These are phyloP conservation scores for Coniella lustricola DNA, from an alignment of 2,329 filamentous ascomycete species.

Conservation along the genomic window DNA sequence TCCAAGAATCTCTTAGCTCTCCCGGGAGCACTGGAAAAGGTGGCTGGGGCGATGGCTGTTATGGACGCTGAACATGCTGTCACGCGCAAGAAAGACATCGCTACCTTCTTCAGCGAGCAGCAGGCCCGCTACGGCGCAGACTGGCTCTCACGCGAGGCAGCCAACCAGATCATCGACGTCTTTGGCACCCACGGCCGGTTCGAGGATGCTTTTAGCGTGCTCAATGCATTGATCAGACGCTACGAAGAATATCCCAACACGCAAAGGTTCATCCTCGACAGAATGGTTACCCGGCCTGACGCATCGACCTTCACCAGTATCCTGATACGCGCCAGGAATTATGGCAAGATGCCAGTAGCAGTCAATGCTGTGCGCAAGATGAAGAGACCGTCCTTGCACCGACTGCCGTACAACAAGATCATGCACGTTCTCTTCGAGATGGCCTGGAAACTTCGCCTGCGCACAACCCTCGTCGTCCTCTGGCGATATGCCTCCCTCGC, in stretches of 20 bases:
- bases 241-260: conserved; percentile 2
- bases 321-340: conserved; percentile 23
- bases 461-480: conserved; percentile 25
- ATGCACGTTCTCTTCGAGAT: conserved; percentile 33
- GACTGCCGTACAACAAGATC: conserved; percentile 23
- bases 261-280: neutral
- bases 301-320: conserved; percentile 29
- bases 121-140: conserved; percentile 35
- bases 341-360: conserved; percentile 18
- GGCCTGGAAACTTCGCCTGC: conserved; percentile 26
- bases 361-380: conserved; percentile 21
- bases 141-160: conserved; percentile 35
- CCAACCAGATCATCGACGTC: conserved; percentile 35
- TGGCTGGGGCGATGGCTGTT: conserved; percentile 36
- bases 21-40: conserved; percentile 26
- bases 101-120: conserved; percentile 34
- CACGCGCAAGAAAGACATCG: conserved; percentile 26
- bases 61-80: conserved; percentile 37
- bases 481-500: conserved; percentile 28
- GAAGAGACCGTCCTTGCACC: conserved; percentile 10
- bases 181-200: conserved; percentile 33
- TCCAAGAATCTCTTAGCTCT: conserved; percentile 35
- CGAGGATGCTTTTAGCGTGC: conserved; percentile 23
- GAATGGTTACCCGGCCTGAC: conserved; percentile 20
- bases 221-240: conserved; percentile 25